Evolutionary conservation across 2,329 filamentous ascomycete genomes (phyloP).

Genomic region (Botrytis cinerea): DNA sequence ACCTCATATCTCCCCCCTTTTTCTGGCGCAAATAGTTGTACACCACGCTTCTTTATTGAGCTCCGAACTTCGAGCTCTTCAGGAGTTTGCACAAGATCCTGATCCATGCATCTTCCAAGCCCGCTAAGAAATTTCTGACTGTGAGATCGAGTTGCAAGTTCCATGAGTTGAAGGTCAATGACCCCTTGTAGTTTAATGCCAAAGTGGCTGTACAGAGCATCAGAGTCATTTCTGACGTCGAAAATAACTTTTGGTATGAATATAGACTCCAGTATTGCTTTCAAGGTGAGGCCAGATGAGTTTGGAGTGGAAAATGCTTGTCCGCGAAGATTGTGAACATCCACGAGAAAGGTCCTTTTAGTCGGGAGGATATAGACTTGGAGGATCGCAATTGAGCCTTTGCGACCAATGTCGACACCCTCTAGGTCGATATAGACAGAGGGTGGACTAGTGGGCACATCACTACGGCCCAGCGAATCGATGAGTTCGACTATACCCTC

Average conservation of each 20-base stretch:
- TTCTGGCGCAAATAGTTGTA: constrained; percentile 46
- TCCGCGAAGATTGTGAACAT: constrained; percentile 44
- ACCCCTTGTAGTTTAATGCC: constrained; percentile 48
- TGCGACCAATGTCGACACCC: constrained; percentile 45
- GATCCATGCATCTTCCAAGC: constrained; percentile 45
- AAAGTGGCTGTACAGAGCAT: constrained; percentile 53
- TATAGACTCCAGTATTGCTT: constrained; percentile 49
- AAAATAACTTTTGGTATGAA: constrained; percentile 55
- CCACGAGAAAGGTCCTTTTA: constrained; percentile 45
- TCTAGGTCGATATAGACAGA: constrained; percentile 50
- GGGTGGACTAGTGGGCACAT: constrained; percentile 36
- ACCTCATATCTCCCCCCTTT: constrained; percentile 49
- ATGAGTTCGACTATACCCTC: constrained; percentile 17
- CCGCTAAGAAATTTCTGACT: constrained; percentile 40
- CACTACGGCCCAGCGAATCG: constrained; percentile 11
- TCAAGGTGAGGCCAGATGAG: constrained; percentile 38
- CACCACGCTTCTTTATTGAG: constrained; percentile 44
- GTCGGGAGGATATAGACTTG: constrained; percentile 41
- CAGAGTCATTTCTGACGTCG: constrained; percentile 59
- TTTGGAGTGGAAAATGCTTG: constrained; percentile 43
- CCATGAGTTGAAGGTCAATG: constrained; percentile 59
- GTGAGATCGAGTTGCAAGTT: constrained; percentile 45
- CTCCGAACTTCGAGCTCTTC: constrained; percentile 39
- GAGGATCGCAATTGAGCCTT: constrained; percentile 48
- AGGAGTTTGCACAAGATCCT: constrained; percentile 30